Base-by-base conservation (phyloP, 306 rosid genomes). In the Quercus rubra region DNA sequence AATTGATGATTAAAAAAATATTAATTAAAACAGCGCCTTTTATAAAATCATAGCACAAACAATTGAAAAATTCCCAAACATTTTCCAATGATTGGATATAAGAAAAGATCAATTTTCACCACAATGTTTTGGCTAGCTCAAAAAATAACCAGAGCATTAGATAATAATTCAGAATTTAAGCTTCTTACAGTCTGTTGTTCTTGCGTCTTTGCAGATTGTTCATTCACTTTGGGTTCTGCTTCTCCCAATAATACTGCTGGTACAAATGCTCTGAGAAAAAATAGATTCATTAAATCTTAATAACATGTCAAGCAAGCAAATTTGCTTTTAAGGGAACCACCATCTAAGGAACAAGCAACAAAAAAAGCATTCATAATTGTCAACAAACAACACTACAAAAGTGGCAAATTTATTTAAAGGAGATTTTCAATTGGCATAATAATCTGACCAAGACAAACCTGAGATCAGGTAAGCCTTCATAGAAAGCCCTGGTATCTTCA, bases 171-270 rank as follows among this genome's bases (percentile, higher is more conserved):
- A 74, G 55, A 74, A 71, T 71, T 70, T 43, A n/a, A 71, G 76
- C 61, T 85, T 80, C 91, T 94, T 90, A 94, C 99, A 77, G 92
- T 80, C 80, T 90, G 74, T 80, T 90, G 97, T 75, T 91, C 99
- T 82, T 82, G 94, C 67, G 75, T 74, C 91, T 92, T 92, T 35
- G 75, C 89, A 81, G 96, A 76, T 85, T 91, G 99, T 77, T 96
- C 99, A 63, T 78, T 96, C 68, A 46, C 73, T 87, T 93, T 96
- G 70, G 93, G 80, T 77, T 96, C 99, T 0, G 90, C 84, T 86
- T 96, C 99, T 78, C 99, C 99, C 90, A 96, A 83, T 84, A 96
- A 85, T 77, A 96, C 99, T 25, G 99, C 98, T 21, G 99, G 99
- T 89, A 96, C 99, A 85, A 96, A 96, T 72, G 98, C 99, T 84